These are phyloP conservation scores for Ophiostoma populinum DNA, from an alignment of 2,329 filamentous ascomycete species.

Conservation along the genomic window DNA sequence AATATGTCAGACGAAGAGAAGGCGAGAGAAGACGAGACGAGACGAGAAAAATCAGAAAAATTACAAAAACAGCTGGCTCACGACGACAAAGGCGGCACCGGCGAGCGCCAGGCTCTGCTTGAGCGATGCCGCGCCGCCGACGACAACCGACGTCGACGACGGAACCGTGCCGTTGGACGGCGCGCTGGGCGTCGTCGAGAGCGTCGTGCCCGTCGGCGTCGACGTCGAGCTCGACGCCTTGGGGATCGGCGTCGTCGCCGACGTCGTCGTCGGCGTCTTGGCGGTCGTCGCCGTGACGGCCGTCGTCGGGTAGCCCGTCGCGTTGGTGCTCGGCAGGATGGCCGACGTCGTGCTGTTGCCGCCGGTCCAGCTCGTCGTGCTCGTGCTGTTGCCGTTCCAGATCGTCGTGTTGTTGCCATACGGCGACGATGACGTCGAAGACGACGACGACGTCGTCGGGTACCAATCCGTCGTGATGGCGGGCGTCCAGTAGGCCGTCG, in stretches of 20 bases:
- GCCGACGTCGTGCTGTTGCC: conserved; percentile 10
- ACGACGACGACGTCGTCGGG: too few relatives aligned
- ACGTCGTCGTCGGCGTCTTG: background rate
- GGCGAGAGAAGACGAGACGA: too few relatives aligned
- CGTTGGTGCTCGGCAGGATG: background rate
- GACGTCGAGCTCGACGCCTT: too few relatives aligned
- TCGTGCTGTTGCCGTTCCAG: too few relatives aligned
- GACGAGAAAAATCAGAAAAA: too few relatives aligned
- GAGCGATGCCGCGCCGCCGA: conserved; percentile 7
- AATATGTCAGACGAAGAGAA: too few relatives aligned
- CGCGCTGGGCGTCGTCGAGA: conserved; percentile 7
- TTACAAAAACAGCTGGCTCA: conserved; percentile 6
- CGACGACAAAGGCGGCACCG: conserved; percentile 6
- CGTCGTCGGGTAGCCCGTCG: background rate
- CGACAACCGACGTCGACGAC: conserved; percentile 4
- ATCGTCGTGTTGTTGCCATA: conserved; percentile 6
- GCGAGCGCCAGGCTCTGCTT: conserved; percentile 9
- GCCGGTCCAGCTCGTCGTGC: too few relatives aligned
- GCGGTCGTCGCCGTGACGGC: background rate
- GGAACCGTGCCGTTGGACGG: background rate
- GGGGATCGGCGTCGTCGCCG: background rate
- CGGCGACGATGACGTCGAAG: background rate
- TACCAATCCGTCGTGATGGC: background rate
- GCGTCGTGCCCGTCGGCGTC: background rate
- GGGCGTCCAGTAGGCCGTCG: background rate